Percentiles rank a stretch among this genome's conserved stretches.
Evolutionary conservation across 2,329 filamentous ascomycete species (phyloP).

Genomic region (Fusarium algeriense): DNA sequence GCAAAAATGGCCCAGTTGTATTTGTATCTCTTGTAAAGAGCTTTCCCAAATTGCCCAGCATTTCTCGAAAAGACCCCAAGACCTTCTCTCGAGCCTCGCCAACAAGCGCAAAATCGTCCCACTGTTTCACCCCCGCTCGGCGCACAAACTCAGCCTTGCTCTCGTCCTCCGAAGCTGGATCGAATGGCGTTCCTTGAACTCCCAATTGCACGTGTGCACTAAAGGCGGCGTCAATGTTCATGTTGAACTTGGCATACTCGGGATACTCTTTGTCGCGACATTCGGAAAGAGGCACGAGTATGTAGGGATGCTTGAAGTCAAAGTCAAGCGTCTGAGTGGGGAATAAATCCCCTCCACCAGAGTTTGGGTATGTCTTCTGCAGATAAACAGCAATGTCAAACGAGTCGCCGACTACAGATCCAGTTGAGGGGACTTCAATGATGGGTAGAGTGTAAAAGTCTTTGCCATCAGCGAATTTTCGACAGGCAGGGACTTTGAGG

Average conservation of each 20-base stretch:
- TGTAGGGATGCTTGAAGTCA: slow-evolving; percentile 35
- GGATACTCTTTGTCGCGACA: slow-evolving; percentile 43
- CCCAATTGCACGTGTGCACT: slow-evolving; percentile 58
- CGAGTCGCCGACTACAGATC: slow-evolving; percentile 66
- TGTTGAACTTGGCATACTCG: slow-evolving; percentile 65
- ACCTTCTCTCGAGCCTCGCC: slow-evolving; percentile 57
- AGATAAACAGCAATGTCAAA: slow-evolving; percentile 75
- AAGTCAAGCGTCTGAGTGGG: slow-evolving; percentile 58
- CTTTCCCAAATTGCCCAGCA: slow-evolving; percentile 57
- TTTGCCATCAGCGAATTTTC: slow-evolving; percentile 67
- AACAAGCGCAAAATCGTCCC: slow-evolving; percentile 57
- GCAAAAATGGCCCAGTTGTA: slow-evolving; percentile 60
- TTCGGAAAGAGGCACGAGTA: slow-evolving; percentile 54
- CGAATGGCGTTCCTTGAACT: slow-evolving; percentile 60
- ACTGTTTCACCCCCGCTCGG: slow-evolving; percentile 58
- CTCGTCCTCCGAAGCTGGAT: slow-evolving; percentile 60
- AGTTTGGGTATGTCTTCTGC: slow-evolving; percentile 62
- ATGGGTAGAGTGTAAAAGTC: slow-evolving; percentile 73
- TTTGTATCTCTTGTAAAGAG: slow-evolving; percentile 56
- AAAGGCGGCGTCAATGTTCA: slow-evolving; percentile 66
- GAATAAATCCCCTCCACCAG: slow-evolving; percentile 62
- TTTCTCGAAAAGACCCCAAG: slow-evolving; percentile 55
- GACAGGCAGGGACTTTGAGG: slow-evolving; percentile 62
- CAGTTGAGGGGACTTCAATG: slow-evolving; percentile 60
- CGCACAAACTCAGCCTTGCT: slow-evolving; percentile 61